Conservation (phyloP, 1,284 basidiomycete genomes). For the Singerocomus inundabilis region DNA sequence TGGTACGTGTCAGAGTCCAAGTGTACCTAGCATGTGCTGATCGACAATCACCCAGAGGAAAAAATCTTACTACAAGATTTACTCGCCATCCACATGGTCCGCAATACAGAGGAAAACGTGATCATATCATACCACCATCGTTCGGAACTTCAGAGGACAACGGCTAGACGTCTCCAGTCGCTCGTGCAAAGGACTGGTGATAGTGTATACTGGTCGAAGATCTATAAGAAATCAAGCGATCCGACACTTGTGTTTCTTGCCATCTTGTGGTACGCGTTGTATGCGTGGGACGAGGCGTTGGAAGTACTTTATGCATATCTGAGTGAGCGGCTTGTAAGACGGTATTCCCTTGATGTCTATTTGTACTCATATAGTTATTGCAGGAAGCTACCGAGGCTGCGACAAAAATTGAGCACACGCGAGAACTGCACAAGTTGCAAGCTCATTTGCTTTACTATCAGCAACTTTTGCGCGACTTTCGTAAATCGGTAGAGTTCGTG, state of each 20-base stretch:
- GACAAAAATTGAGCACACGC: slow-evolving; percentile 39
- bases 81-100: slow-evolving; percentile 44
- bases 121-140: slow-evolving; percentile 44
- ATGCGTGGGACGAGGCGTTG: slow-evolving; percentile 57
- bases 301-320: slow-evolving; percentile 51
- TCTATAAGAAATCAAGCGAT: slow-evolving; percentile 46
- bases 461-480: slow-evolving; percentile 51
- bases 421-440: slow-evolving; percentile 51
- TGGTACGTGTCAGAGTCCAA: neutral
- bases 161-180: slow-evolving; percentile 34
- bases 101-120: slow-evolving; percentile 30
- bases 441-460: slow-evolving; percentile 55
- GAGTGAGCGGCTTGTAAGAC: slow-evolving; percentile 39
- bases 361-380: slow-evolving; percentile 1
- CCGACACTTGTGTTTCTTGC: slow-evolving; percentile 53
- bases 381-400: slow-evolving; percentile 43
- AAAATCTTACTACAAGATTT: slow-evolving; percentile 34
- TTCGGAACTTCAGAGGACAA: slow-evolving; percentile 31
- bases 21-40: neutral
- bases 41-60: slow-evolving; percentile 13
- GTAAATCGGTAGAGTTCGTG: slow-evolving; percentile 51
- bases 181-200: no score
- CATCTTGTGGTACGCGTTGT: slow-evolving; percentile 56
- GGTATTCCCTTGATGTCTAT: neutral
- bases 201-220: slow-evolving; percentile 56